These are phyloP conservation scores for Schizonepeta tenuifolia DNA, from an alignment of 257 asterid genomes.

Conservation along the genomic window DNA sequence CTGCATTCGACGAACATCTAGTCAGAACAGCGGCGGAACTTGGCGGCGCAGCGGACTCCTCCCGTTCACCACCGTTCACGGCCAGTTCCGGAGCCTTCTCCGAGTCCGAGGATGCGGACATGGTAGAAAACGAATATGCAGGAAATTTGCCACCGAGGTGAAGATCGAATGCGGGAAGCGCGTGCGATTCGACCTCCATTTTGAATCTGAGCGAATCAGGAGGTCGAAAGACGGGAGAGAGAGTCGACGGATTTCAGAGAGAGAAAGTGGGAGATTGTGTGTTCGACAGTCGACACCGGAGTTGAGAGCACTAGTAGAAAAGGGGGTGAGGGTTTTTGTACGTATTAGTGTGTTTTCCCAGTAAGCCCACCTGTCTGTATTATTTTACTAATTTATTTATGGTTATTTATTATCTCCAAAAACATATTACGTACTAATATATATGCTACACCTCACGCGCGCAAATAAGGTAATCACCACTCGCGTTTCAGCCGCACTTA, in stretches of 20 bases:
- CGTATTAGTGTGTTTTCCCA: conserved; percentile 28
- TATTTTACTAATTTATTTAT: background rate
- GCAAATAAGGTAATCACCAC: background rate
- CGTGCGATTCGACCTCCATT: conserved; percentile 68
- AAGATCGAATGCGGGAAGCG: conserved; percentile 48
- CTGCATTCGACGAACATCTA: conserved; percentile 54
- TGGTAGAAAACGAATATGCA: conserved; percentile 35
- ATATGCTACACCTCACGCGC: conserved; percentile 31
- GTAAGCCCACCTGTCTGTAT: conserved; percentile 31
- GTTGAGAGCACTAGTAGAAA: background rate
- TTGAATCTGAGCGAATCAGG: background rate
- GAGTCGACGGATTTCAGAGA: conserved; percentile 7
- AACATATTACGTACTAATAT: too few species aligned
- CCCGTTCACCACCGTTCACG: conserved; percentile 30
- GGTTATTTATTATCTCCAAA: too few species aligned
- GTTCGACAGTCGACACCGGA: conserved; percentile 7
- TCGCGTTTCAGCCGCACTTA: conserved; percentile 21
- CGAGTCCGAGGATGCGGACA: conserved; percentile 31
- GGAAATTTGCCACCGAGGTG: conserved; percentile 32
- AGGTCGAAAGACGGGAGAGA: background rate
- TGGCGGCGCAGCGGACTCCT: conserved; percentile 35
- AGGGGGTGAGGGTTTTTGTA: conserved; percentile 26
- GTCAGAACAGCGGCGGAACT: conserved; percentile 27
- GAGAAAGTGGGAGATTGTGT: conserved; percentile 17
- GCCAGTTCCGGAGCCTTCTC: conserved; percentile 31